A percentile compares a stretch with the other conserved stretches of the same genome.
phyloP scores from a whole-genome alignment of 2,329 filamentous ascomycete species.

The Aspergillus alliaceus region DNA sequence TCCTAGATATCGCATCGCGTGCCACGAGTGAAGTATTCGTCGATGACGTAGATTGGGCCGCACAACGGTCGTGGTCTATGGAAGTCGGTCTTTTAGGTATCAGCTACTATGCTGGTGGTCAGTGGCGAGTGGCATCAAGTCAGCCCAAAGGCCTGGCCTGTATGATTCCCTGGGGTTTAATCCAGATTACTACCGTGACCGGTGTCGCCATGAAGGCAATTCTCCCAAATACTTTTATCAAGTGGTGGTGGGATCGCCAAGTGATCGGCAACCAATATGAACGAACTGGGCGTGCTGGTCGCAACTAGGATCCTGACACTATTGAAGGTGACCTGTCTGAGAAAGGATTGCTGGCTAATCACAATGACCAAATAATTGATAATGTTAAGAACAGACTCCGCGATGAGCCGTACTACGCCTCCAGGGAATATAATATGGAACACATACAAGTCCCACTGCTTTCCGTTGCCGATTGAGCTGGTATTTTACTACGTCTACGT shows the following conservation, averaged over 20 bases:
- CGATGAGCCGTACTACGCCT: conserved; percentile 64
- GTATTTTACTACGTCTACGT: conserved; percentile 66
- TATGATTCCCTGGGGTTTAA: conserved; percentile 58
- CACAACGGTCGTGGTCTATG: conserved; percentile 52
- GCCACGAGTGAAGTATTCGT: conserved; percentile 54
- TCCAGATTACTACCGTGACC: conserved; percentile 58
- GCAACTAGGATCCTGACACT: conserved; percentile 54
- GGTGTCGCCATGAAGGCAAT: conserved; percentile 64
- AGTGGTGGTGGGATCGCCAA: conserved; percentile 68
- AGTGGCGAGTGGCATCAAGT: conserved; percentile 56
- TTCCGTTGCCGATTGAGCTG: conserved; percentile 70
- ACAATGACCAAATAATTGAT: conserved; percentile 45
- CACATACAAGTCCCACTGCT: conserved; percentile 65
- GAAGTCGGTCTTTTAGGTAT: conserved; percentile 55
- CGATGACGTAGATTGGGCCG: conserved; percentile 54
- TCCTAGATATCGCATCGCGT: conserved; percentile 55
- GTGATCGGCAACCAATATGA: conserved; percentile 70
- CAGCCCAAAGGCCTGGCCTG: conserved; percentile 52
- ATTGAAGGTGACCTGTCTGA: conserved; percentile 41
- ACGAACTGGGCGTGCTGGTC: conserved; percentile 47
- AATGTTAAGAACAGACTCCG: conserved; percentile 56
- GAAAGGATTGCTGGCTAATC: conserved; percentile 37
- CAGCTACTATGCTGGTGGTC: conserved; percentile 54
- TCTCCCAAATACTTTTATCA: conserved; percentile 58
- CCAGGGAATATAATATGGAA: conserved; percentile 63